phyloP scores from a whole-genome alignment of 805 yeast species.

The Spathaspora gorwiae region DNA sequence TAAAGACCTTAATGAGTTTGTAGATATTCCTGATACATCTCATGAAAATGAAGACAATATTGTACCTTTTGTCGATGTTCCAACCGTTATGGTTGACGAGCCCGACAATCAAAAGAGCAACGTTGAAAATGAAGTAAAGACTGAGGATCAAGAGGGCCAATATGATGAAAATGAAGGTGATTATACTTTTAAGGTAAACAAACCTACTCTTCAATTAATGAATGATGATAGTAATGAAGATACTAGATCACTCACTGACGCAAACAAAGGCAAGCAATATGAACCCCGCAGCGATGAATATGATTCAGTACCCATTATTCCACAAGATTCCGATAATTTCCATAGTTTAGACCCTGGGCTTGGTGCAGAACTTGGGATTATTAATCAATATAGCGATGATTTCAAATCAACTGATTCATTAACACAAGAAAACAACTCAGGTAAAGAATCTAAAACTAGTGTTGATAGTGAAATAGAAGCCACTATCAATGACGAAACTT shows the following conservation, averaged over 20 bases:
- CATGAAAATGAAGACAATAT: too few species aligned
- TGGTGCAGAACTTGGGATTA: slow-evolving; percentile 16
- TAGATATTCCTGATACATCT: too few species aligned
- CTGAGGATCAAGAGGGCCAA: background rate
- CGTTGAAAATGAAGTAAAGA: background rate
- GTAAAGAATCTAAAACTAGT: background rate
- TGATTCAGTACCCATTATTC: background rate
- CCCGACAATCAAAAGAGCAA: slow-evolving; percentile 12
- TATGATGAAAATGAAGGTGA: background rate
- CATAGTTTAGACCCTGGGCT: slow-evolving; percentile 5
- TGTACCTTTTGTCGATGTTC: slow-evolving; percentile 11
- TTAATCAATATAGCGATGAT: slow-evolving; percentile 13
- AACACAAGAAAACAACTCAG: slow-evolving; percentile 1
- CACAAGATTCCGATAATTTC: background rate
- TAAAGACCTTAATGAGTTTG: too few species aligned
- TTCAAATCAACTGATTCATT: slow-evolving; percentile 19
- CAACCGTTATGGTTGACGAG: slow-evolving; percentile 20
- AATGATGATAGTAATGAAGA: background rate
- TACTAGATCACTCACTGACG: background rate
- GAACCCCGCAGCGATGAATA: background rate
- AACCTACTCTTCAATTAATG: background rate
- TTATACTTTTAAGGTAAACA: background rate
- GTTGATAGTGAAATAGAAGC: background rate
- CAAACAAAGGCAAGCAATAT: background rate
- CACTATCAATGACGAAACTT: background rate